Base-by-base conservation (phyloP, 495 filamentous ascomycete genomes). In the Aspergillus homomorphus region DNA sequence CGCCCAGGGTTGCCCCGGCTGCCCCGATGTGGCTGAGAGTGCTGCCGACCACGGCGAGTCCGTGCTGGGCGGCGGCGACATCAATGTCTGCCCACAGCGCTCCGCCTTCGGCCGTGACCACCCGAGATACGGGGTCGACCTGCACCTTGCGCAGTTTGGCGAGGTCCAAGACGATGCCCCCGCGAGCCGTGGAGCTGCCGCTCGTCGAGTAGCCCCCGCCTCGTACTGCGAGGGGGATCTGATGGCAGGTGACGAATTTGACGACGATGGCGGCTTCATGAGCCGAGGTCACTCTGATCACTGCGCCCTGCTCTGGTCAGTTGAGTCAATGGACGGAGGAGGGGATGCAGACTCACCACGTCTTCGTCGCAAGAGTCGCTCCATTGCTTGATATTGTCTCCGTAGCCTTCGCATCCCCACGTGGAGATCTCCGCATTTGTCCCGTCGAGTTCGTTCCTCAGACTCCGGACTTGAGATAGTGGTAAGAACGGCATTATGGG, bases 11-110 rank as follows among this genome's bases (percentile, higher is more conserved):
- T 38, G 81, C 53, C 1, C 82, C 82, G 14, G 77, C 80, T 19
- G 84, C 75, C 19, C 83, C 81, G n/a, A 76, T 81, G 53, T 81
- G 71, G 58, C 80, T 79, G 18, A 83, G 76, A 0, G 77, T 81
- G 10, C 82, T 79, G 2, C 80, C 80, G 18, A 84, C 81, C 22
- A 71, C 76, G 8, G 80, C 82, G 3, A 84, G 70, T 5, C 73
- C 73, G 59, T 77, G 64, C 21, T 72, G 57, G n/a, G 54, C 72
- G 9, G 73, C 68, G 1, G 72, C 78, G 5, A 57, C 60, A 59
- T 84, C 79, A 44, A 85, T 75, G 60, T 84, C 78, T 38, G 62
- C 64, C 79, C 77, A 83, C 3, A 73, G 59, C 45, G 61, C 63
- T 12, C 82, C 82, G 4, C 80, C 82, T 61, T 77, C 64, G 16